Conservation (phyloP, 2,329 filamentous ascomycete species). For the Neopestalotiopsis sp. region DNA sequence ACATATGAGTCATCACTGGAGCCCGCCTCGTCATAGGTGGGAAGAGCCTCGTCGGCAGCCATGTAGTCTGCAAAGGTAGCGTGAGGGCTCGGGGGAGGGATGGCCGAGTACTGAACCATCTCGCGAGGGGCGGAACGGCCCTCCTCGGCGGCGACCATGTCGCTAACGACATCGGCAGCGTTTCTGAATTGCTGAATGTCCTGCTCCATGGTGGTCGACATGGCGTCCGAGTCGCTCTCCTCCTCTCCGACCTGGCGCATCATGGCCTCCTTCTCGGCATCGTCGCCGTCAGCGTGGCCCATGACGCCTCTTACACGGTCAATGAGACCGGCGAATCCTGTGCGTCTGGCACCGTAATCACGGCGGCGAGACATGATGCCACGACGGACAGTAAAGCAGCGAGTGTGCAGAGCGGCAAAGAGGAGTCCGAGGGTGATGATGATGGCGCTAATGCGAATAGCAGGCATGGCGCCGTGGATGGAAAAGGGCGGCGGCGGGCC, state of each 20-base stretch:
- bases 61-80: slow-evolving; percentile 39
- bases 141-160: slow-evolving; percentile 52
- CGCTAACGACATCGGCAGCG: slow-evolving; percentile 51
- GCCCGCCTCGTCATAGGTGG: slow-evolving; percentile 45
- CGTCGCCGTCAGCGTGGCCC: slow-evolving; percentile 28
- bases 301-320: slow-evolving; percentile 32
- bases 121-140: slow-evolving; percentile 31
- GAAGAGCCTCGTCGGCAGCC: slow-evolving; percentile 45
- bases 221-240: slow-evolving; percentile 33
- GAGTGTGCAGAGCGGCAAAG: slow-evolving; percentile 31
- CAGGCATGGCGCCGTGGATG: slow-evolving; percentile 21
- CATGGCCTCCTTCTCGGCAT: slow-evolving; percentile 45
- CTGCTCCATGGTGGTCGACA: slow-evolving; percentile 50
- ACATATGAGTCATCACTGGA: slow-evolving; percentile 41
- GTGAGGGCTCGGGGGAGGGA: slow-evolving; percentile 32
- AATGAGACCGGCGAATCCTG: slow-evolving; percentile 38
- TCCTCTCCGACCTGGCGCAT: slow-evolving; percentile 30
- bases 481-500: slow-evolving; percentile 22
- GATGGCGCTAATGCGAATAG: slow-evolving; percentile 24
- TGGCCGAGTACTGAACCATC: slow-evolving; percentile 18
- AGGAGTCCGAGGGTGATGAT: slow-evolving; percentile 34
- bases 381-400: slow-evolving; percentile 33
- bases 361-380: slow-evolving; percentile 20
- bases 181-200: slow-evolving; percentile 55
- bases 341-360: slow-evolving; percentile 21